Conservation (phyloP, 2,329 filamentous ascomycete species). For the Aspergillus piperis region DNA sequence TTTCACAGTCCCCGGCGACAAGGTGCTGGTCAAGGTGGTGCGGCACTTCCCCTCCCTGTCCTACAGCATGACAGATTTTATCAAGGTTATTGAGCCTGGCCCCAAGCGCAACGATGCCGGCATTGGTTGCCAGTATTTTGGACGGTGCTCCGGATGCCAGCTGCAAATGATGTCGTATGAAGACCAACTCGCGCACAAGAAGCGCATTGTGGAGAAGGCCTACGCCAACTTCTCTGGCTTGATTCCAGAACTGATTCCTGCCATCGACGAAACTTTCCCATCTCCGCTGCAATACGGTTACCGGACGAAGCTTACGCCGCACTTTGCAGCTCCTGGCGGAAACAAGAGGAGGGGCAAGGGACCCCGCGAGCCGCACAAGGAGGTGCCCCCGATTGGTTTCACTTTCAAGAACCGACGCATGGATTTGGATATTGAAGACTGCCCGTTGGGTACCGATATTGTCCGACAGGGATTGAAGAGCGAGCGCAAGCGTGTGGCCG, state of each 20-base stretch:
- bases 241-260: slow-evolving; percentile 70
- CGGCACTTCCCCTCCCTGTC: slow-evolving; percentile 66
- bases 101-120: slow-evolving; percentile 74
- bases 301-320: slow-evolving; percentile 93
- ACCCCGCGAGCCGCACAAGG: slow-evolving; percentile 48
- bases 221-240: slow-evolving; percentile 89
- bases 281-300: slow-evolving; percentile 92
- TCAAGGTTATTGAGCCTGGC: slow-evolving; percentile 74
- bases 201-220: slow-evolving; percentile 82
- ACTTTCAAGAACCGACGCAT: slow-evolving; percentile 78
- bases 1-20: slow-evolving; percentile 84
- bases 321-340: slow-evolving; percentile 78
- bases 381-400: slow-evolving; percentile 82
- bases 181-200: slow-evolving; percentile 83
- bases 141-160: slow-evolving; percentile 86
- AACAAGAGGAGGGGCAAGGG: slow-evolving; percentile 50
- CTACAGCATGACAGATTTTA: slow-evolving; percentile 78
- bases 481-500: slow-evolving; percentile 74
- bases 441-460: slow-evolving; percentile 87
- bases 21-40: slow-evolving; percentile 74
- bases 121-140: slow-evolving; percentile 83
- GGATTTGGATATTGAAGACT: slow-evolving; percentile 95
- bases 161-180: slow-evolving; percentile 94
- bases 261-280: slow-evolving; percentile 79
- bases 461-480: slow-evolving; percentile 76